phyloP scores from a whole-genome alignment of 495 filamentous ascomycete species.

The Penicillium taxi region DNA sequence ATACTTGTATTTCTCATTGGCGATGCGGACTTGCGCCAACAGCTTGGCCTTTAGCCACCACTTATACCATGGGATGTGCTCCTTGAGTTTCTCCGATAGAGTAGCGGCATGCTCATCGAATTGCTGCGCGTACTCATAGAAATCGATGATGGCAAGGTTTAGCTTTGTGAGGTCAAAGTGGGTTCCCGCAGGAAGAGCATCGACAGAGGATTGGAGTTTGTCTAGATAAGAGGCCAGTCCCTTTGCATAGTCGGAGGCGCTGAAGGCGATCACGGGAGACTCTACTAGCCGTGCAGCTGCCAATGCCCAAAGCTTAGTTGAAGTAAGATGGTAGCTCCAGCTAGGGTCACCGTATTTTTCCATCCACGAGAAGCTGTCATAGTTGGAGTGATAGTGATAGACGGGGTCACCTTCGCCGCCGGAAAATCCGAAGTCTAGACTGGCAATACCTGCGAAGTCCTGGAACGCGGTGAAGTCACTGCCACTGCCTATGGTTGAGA shows the following conservation, averaged over 20 bases:
- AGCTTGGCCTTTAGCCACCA: constrained; percentile 62
- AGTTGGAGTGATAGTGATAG: constrained; percentile 75
- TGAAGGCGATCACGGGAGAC: constrained; percentile 40
- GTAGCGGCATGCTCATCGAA: constrained; percentile 51
- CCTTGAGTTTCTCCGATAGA: constrained; percentile 39
- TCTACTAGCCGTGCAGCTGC: constrained; percentile 41
- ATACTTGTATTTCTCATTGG: constrained; percentile 56
- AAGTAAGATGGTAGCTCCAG: constrained; percentile 54
- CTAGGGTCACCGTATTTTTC: constrained; percentile 54
- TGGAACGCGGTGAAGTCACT: constrained; percentile 72
- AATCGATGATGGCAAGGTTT: constrained; percentile 38
- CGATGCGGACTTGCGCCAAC: constrained; percentile 42
- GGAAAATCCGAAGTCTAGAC: constrained; percentile 53
- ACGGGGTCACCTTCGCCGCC: constrained; percentile 40
- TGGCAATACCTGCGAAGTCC: constrained; percentile 62
- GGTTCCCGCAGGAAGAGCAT: constrained; percentile 14
- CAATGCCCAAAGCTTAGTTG: constrained; percentile 50
- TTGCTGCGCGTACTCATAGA: constrained; percentile 37
- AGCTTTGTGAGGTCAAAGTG: constrained; percentile 41
- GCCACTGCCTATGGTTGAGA: constrained; percentile 61
- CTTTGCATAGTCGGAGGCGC: constrained; percentile 40
- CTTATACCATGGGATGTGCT: constrained; percentile 66
- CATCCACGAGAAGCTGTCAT: constrained; percentile 73
- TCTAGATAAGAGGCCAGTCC: constrained; percentile 45
- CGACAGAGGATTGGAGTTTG: constrained; percentile 41